A percentile compares a stretch with the other conserved stretches of the same genome.
Conservation (phyloP, 140 eudicot genomes). For the Stevia rebaudiana region DNA sequence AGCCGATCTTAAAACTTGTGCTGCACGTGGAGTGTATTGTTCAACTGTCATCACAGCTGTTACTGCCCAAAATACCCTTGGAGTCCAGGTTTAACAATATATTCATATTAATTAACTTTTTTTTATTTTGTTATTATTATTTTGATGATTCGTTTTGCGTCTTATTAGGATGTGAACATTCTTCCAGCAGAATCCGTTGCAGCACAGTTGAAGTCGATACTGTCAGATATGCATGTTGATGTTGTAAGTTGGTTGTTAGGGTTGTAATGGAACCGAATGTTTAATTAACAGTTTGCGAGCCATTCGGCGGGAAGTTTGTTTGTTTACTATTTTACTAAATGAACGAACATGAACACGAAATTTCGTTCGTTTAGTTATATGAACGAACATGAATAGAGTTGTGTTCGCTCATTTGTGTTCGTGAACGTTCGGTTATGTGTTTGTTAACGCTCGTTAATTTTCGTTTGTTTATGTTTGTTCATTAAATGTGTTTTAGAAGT, state of each 20-base stretch:
- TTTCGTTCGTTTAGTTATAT: too few relatives aligned
- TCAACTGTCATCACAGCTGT: constrained; percentile 91
- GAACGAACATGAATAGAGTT: too few relatives aligned
- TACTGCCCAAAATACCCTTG: constrained; percentile 92
- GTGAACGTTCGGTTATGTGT: too few relatives aligned
- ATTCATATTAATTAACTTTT: background rate
- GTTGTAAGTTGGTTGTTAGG: constrained; percentile 45
- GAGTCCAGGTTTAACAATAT: constrained; percentile 66
- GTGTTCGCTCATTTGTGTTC: too few relatives aligned
- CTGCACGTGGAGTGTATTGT: constrained; percentile 93
- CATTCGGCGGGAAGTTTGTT: too few relatives aligned
- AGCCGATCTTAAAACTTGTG: constrained; percentile 89
- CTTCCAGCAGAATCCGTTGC: constrained; percentile 63
- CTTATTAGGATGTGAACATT: constrained; percentile 61
- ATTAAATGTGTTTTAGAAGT: too few relatives aligned
- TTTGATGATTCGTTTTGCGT: background rate
- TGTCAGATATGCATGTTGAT: constrained; percentile 92
- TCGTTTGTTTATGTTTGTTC: too few relatives aligned
- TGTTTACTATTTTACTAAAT: too few relatives aligned
- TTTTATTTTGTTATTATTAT: background rate
- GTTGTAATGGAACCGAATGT: too few relatives aligned
- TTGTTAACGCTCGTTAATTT: too few relatives aligned
- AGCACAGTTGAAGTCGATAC: constrained; percentile 75
- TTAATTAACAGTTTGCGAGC: too few relatives aligned
- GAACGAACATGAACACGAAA: too few relatives aligned